A percentile compares a stretch with the other conserved stretches of the same genome.
Conservation (phyloP, 768 basidiomycete species). For the Boletus rubescentipes region DNA sequence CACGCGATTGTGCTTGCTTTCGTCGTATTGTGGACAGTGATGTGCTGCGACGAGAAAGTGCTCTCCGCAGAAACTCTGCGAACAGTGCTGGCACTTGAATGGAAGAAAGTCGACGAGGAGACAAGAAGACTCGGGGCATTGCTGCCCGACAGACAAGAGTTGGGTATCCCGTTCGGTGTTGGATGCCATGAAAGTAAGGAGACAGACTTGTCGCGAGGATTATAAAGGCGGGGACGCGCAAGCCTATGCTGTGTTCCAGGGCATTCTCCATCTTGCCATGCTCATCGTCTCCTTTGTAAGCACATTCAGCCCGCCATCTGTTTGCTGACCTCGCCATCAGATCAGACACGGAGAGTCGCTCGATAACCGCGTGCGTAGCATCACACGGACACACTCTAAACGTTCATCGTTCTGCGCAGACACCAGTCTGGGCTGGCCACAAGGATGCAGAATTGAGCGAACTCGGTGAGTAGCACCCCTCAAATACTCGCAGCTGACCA, state of each 20-base stretch:
- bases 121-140: conserved; percentile 69
- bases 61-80: conserved; percentile 67
- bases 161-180: conserved; percentile 46
- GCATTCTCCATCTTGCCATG: conserved; percentile 13
- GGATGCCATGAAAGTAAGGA: conserved; percentile 1
- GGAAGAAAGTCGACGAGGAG: conserved; percentile 80
- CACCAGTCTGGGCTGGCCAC: conserved; percentile 70
- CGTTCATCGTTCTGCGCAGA: conserved; percentile 28
- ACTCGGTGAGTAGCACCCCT: conserved; percentile 51
- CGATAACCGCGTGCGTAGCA: conserved; percentile 61
- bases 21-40: conserved; percentile 67
- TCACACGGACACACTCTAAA: too few relatives aligned
- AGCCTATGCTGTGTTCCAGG: conserved; percentile 7
- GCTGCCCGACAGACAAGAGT: conserved; percentile 65
- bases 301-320: too few relatives aligned
- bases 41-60: conserved; percentile 75
- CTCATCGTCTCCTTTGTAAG: conserved; percentile 29
- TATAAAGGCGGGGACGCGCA: conserved; percentile 28
- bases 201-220: background rate
- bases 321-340: conserved; percentile 33
- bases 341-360: conserved; percentile 77
- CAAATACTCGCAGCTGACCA: background rate
- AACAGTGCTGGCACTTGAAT: conserved; percentile 83
- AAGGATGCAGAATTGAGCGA: conserved; percentile 71
- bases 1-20: conserved; percentile 66